Evolutionary conservation across 139 green algal genomes (phyloP).

Genomic region (Chlorella sp.): DNA sequence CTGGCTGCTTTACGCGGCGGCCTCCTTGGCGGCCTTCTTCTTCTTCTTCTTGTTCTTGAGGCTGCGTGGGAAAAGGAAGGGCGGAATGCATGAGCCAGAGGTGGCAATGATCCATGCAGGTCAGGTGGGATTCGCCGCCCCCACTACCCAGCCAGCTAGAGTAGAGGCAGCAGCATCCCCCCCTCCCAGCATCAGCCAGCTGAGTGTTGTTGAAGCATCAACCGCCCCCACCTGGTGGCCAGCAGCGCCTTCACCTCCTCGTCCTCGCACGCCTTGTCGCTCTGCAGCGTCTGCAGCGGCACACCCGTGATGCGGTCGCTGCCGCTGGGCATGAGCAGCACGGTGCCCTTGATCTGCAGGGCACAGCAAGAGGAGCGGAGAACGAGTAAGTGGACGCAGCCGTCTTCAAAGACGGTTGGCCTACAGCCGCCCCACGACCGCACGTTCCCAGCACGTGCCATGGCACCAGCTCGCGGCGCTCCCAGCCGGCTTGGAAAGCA

Average conservation of each 20-base stretch:
- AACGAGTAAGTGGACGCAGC: neutral
- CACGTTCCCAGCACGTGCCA: no score
- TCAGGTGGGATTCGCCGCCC: no score
- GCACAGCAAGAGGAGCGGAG: neutral
- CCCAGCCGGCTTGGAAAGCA: no score
- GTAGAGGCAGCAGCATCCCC: neutral
- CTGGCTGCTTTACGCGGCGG: neutral
- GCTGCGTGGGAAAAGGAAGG: conserved; percentile 64
- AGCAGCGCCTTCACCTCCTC: conserved; percentile 68
- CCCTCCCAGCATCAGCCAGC: no score
- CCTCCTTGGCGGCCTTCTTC: conserved; percentile 44
- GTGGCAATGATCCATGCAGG: no score
- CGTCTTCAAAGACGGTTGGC: no score
- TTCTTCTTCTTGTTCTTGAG: conserved; percentile 77
- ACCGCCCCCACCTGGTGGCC: conserved; percentile 33
- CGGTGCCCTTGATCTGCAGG: conserved; percentile 95
- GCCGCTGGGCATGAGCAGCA: conserved; percentile 97
- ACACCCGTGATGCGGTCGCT: conserved; percentile 80
- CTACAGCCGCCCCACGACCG: no score
- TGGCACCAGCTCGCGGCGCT: no score
- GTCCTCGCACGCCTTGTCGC: conserved; percentile 80
- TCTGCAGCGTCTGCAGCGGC: conserved; percentile 76
- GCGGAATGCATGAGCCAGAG: conserved; percentile 38
- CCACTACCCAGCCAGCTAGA: neutral
- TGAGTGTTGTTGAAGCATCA: no score